Base-by-base conservation (phyloP, 2,329 filamentous ascomycete species). In the Pseudophaeomoniella oleicola region DNA sequence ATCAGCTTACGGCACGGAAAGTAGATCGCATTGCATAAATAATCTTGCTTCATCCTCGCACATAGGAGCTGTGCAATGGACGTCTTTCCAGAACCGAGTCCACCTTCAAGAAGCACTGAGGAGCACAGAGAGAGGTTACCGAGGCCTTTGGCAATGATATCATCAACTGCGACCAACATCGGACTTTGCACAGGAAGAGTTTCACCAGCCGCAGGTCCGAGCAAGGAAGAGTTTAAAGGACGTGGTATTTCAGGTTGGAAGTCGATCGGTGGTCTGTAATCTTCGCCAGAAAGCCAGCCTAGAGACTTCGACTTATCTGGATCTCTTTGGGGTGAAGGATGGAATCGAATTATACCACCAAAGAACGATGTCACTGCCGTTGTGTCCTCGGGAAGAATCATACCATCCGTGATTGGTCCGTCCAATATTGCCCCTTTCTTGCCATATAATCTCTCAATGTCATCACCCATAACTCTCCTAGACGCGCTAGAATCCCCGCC, bases 1-100 rank as follows among this genome's bases (percentile, higher is more conserved):
- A 94, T 79, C 3, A 94, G 67, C 42, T 82, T 87, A 17, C 82
- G 75, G 49, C 88, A 96, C 0, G 85, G 73, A 45, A 93, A 86
- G 57, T 93, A 94, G 3, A 79, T 76, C 1, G 81, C 80, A 52
- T 92, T 80, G 52, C 83, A 94, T 0, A 94, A 64, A 36, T 74
- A 71, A 32, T 85, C 75, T 37, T 70, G 70, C 16, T 81, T 75
- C 37, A 98, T 63, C 30, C 70, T 71, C 50, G 83, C 75, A 2
- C 81, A 84, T 17, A 96, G 60, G 16, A 84, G 66, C 42, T 82
- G 81, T 3, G 82, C 74, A 17, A 94, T 71, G 0, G 78, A 77
- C 2, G 84, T 86, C 60, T 98, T 98, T 16, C 90, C 90, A 15
- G 87, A 80, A 0, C 90, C 90, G 45, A 94, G 73, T 1, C 82